phyloP scores from a whole-genome alignment of 345 rosid genomes.

The Pistacia integerrima region DNA sequence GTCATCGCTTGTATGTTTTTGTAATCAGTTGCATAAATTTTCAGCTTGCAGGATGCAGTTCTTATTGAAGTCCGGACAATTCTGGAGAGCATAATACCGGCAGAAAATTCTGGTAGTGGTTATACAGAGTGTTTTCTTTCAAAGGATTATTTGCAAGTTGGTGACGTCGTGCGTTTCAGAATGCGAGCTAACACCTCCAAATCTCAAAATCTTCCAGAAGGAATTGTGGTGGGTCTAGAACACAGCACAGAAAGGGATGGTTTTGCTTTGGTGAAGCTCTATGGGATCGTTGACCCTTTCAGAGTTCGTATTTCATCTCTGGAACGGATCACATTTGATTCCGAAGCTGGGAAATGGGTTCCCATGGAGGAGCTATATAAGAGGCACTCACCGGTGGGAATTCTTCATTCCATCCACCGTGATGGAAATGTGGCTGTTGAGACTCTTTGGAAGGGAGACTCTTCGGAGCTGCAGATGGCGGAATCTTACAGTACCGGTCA shows the following conservation, averaged over 20 bases:
- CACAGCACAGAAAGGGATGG: constrained; percentile 49
- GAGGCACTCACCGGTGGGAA: constrained; percentile 76
- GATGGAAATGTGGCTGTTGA: constrained; percentile 70
- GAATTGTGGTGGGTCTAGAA: constrained; percentile 77
- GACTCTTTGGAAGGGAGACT: constrained; percentile 77
- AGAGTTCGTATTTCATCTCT: constrained; percentile 66
- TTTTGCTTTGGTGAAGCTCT: constrained; percentile 81
- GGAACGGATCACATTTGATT: constrained; percentile 72
- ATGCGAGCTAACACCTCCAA: constrained; percentile 64
- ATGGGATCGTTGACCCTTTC: constrained; percentile 79
- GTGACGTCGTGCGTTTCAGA: constrained; percentile 84
- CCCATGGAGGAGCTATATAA: constrained; percentile 70
- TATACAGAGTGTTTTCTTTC: constrained; percentile 84
- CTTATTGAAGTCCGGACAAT: constrained; percentile 53
- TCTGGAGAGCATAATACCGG: constrained; percentile 35
- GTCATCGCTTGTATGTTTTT: not conserved
- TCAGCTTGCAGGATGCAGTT: constrained; percentile 65
- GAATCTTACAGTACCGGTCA: constrained; percentile 72
- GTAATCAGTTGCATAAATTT: constrained; percentile 19
- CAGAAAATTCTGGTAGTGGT: constrained; percentile 45
- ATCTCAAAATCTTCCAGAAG: constrained; percentile 77
- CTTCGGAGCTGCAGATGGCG: constrained; percentile 81
- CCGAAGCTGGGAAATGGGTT: constrained; percentile 94
- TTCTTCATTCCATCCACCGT: constrained; percentile 77
- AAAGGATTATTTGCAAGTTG: constrained; percentile 71